These are phyloP conservation scores for Helotiales sp. DNA, from an alignment of 2,329 filamentous ascomycete species.

Conservation along the genomic window DNA sequence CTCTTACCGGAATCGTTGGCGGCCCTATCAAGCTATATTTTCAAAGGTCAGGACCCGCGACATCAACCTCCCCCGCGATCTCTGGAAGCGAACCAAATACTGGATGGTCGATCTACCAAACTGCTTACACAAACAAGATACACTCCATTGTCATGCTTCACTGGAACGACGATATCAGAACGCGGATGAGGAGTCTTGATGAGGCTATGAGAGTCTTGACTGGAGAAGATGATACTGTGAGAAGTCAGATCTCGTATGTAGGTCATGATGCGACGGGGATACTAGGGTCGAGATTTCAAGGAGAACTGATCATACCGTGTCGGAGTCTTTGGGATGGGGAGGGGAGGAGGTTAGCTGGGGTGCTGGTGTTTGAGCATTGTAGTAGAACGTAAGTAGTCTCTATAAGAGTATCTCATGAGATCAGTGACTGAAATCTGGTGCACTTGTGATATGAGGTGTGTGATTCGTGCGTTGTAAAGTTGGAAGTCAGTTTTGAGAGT, in stretches of 20 bases:
- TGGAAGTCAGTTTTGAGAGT: too few species aligned
- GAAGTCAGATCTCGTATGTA: slow-evolving; percentile 19
- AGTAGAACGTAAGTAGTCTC: neutral
- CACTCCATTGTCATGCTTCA: slow-evolving; percentile 15
- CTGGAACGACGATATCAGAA: neutral
- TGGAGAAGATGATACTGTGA: neutral
- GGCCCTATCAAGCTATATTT: slow-evolving; percentile 8
- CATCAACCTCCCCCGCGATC: neutral
- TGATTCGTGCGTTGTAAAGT: too few species aligned
- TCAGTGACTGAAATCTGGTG: too few species aligned
- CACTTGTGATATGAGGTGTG: too few species aligned
- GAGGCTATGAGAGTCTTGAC: slow-evolving; percentile 9
- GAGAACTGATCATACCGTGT: slow-evolving; percentile 40
- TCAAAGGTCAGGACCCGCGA: neutral
- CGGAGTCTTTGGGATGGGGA: slow-evolving; percentile 42
- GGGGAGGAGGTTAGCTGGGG: slow-evolving; percentile 37
- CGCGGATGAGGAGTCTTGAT: neutral
- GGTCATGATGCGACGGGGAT: slow-evolving; percentile 14
- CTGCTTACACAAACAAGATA: slow-evolving; percentile 1
- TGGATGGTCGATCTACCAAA: slow-evolving; percentile 19
- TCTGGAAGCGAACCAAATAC: neutral
- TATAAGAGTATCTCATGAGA: too few species aligned
- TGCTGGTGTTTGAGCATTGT: slow-evolving; percentile 8
- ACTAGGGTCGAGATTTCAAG: neutral
- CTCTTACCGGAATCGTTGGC: slow-evolving; percentile 55